phyloP scores from a whole-genome alignment of 768 basidiomycete species.

The Hygrocybe punicea region DNA sequence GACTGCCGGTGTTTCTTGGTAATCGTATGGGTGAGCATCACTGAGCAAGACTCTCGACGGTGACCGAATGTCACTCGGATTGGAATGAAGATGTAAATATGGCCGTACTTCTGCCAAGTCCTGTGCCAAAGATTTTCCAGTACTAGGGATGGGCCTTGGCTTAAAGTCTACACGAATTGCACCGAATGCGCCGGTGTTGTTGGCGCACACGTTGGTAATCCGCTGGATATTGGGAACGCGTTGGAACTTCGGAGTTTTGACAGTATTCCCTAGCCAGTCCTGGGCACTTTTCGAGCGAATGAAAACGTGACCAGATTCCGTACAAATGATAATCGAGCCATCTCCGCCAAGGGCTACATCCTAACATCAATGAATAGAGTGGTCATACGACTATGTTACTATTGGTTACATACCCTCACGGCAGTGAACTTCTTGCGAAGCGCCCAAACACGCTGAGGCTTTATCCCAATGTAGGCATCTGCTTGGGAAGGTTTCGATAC shows the following conservation, averaged over 20 bases:
- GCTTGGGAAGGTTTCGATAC: constrained; percentile 35
- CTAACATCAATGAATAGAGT: constrained; percentile 31
- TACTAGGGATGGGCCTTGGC: constrained; percentile 51
- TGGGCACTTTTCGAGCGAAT: constrained; percentile 61
- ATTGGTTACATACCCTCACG: constrained; percentile 52
- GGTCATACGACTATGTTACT: not conserved
- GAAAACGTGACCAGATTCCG: constrained; percentile 92
- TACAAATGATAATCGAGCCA: constrained; percentile 87
- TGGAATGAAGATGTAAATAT: constrained; percentile 38
- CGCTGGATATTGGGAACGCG: constrained; percentile 81
- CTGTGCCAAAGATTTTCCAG: constrained; percentile 55
- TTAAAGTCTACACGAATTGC: constrained; percentile 74
- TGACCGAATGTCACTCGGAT: not conserved
- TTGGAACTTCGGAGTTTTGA: constrained; percentile 71
- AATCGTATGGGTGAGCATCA: not conserved
- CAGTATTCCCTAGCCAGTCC: constrained; percentile 15
- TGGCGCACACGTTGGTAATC: constrained; percentile 79
- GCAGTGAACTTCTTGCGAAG: constrained; percentile 82
- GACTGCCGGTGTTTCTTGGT: not conserved
- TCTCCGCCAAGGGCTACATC: constrained; percentile 89
- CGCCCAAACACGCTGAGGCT: constrained; percentile 90
- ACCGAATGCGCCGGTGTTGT: constrained; percentile 83
- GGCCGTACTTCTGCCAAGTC: constrained; percentile 70
- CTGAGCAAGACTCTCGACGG: not conserved
- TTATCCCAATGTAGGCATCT: constrained; percentile 44